phyloP scores from a whole-genome alignment of 768 basidiomycete species.

The Leccinum sublutescens region DNA sequence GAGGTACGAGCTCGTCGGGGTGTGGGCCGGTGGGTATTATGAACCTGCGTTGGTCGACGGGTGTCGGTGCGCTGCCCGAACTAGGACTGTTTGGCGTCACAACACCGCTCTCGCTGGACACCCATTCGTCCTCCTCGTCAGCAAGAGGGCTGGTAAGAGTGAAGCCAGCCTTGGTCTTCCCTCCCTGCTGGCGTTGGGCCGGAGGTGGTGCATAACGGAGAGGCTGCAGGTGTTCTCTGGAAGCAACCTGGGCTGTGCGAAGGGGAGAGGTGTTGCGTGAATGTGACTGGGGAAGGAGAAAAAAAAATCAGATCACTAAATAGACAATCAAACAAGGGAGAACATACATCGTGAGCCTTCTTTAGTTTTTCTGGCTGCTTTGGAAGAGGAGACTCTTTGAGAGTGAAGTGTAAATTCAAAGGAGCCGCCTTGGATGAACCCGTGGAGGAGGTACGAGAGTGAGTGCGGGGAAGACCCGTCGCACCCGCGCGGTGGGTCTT shows the following conservation, averaged over 20 bases:
- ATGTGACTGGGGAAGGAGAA: conserved; percentile 12
- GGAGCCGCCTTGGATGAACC: conserved; percentile 54
- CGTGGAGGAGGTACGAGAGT: conserved; percentile 61
- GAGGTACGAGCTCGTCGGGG: conserved; percentile 19
- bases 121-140: conserved; percentile 68
- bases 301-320: conserved; percentile 15
- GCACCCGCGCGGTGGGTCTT: conserved; percentile 48
- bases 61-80: conserved; percentile 41
- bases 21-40: conserved; percentile 9
- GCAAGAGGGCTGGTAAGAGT: conserved; percentile 51
- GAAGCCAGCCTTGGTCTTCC: conserved; percentile 52
- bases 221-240: conserved; percentile 36
- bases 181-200: conserved; percentile 31
- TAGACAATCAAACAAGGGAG: neutral
- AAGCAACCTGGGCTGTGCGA: conserved; percentile 25
- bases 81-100: conserved; percentile 58
- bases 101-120: conserved; percentile 75
- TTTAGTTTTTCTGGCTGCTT: conserved; percentile 52
- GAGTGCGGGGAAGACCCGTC: conserved; percentile 51
- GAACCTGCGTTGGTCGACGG: conserved; percentile 27
- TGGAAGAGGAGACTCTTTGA: conserved; percentile 50
- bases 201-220: conserved; percentile 29
- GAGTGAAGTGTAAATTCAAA: conserved; percentile 64
- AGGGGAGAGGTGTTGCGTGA: conserved; percentile 28
- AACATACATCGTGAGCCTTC: conserved; percentile 37